A percentile compares a stretch with the other conserved stretches of the same genome.
phyloP scores from a whole-genome alignment of 352 stramenopile species.

The Pythium utonaiense region DNA sequence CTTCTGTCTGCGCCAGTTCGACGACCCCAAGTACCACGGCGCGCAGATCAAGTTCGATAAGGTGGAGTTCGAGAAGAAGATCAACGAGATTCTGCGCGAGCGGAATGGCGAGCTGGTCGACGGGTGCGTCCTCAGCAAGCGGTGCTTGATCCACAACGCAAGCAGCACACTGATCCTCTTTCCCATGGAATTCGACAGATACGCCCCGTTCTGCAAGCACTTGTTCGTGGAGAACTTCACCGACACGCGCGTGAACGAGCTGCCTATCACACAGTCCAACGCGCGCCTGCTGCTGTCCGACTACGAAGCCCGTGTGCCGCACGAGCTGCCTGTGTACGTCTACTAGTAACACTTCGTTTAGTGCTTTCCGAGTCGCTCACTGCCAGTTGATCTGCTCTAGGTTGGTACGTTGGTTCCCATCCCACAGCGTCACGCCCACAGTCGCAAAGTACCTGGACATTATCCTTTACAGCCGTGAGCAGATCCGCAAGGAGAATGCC shows the following conservation, averaged over 20 bases:
- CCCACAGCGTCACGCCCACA: constrained; percentile 80
- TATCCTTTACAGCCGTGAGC: constrained; percentile 97
- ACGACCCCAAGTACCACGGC: constrained; percentile 71
- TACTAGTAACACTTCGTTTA: background rate
- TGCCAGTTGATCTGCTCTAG: constrained; percentile 23
- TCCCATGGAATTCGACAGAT: constrained; percentile 41
- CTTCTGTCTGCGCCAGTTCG: constrained; percentile 85
- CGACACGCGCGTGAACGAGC: constrained; percentile 81
- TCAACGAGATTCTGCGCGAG: constrained; percentile 79
- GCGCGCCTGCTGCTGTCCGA: constrained; percentile 88
- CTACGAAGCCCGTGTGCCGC: constrained; percentile 92
- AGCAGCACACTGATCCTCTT: background rate
- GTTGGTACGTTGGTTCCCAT: constrained; percentile 89
- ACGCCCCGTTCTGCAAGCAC: constrained; percentile 99
- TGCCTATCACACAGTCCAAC: constrained; percentile 94
- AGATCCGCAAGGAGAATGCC: constrained; percentile 96
- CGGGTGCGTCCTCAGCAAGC: constrained; percentile 29
- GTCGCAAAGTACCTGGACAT: constrained; percentile 96
- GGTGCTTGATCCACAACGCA: background rate
- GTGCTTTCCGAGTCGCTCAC: background rate
- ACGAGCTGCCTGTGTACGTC: constrained; percentile 91
- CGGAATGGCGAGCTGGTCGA: constrained; percentile 65
- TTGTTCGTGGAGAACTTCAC: constrained; percentile 96
- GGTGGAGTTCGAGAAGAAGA: constrained; percentile 67
- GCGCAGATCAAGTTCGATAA: constrained; percentile 74